Base-by-base conservation (phyloP, 495 filamentous ascomycete genomes). In the Staphylotrichum tortipilum region DNA sequence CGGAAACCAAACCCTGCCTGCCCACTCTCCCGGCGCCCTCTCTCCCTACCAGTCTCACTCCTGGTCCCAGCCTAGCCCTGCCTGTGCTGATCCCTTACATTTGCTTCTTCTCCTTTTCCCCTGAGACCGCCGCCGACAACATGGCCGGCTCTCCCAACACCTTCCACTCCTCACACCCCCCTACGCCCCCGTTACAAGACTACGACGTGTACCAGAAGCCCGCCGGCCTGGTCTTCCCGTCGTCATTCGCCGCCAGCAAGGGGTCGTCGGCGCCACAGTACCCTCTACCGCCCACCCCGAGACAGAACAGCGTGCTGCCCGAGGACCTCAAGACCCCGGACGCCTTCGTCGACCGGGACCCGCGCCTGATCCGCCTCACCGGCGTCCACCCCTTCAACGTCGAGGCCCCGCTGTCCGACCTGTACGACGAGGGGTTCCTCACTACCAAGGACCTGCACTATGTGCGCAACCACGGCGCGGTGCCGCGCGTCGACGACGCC, bases 351-450 rank as follows among this genome's bases (percentile, higher is more conserved):
- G 78, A 86, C 12, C 75, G 91, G 53, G 91, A 97, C 69, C 78
- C 88, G 4, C 77, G 91, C 23, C 69, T 97, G 30, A 94, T 97
- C 53, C 76, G 91, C 35, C 70, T 97, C 41, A 97, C 91, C 17
- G 90, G 91, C 33, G 77, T 88, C 30, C 91, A 97, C 69, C 91
- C 91, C 3, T 94, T 94, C 70, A 97, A 97, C 62, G 86, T 90
- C 40, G 91, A 97, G 69, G 78, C 91, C 5, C 91, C 91, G 8
- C 68, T 97, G 10, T 85, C 78, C 15, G 77, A 81, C 4, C 72
- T 97, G 8, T 95, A 78, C 62, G 77, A 95, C 57, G 83, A 94
- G 68, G 85, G 84, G 58, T 97, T 95, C 63, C 71, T 97, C 31
- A 97, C 91, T 4, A 84, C 83, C 19, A 84, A 88, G n/a, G 87